Evolutionary conservation across 169 alveolate genomes (phyloP), one percentile per base, ranked within the genome.

Genomic region (Theileria equi): DNA sequence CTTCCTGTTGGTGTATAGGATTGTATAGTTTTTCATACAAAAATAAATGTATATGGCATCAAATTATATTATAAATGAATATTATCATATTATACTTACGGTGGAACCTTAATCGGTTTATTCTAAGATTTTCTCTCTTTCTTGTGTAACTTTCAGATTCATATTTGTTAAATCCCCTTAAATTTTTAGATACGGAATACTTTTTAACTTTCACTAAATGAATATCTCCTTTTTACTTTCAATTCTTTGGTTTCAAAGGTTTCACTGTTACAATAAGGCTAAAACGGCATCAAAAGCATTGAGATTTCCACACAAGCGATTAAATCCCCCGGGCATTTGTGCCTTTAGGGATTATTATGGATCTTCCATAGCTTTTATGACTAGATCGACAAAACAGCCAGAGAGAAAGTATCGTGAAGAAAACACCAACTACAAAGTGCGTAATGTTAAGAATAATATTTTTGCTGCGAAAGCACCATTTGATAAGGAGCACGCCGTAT

Each of bases 351-450:
- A 38, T 38, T 38, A 13, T 13, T 13, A 13, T 38, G 13, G 19
- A 38, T 38, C 45, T 38, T 38, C 45, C n/a, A 31, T 47, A 11
- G 73, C 77, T 55, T 64, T 40, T 52, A 61, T 64, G 11, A 57
- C 70, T 19, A 41, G 84, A 16, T 55, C 84, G 6, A 16, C 71
- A 16, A 74, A 34, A 50, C 80, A 64, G 70, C 84, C 80, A n/a
- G 84, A 74, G 55, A 40, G 69, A 23, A 58, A 62, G 11, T 74
- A 74, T 47, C 17, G 66, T 17, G 44, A 50, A 44, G 84, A 74
- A 57, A 74, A 74, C 44, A 74, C 84, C 1, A 48, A 59, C 0
- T 74, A 64, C 67, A 57, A 34, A 19, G 71, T 60, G 23, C 36
- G 84, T 16, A 74, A 74, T 36, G 65, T 74, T 16, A 58, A 69